A percentile compares a stretch with the other conserved stretches of the same genome.
phyloP scores from a whole-genome alignment of 495 filamentous ascomycete species.

The Friedmanniomyces simplex region DNA sequence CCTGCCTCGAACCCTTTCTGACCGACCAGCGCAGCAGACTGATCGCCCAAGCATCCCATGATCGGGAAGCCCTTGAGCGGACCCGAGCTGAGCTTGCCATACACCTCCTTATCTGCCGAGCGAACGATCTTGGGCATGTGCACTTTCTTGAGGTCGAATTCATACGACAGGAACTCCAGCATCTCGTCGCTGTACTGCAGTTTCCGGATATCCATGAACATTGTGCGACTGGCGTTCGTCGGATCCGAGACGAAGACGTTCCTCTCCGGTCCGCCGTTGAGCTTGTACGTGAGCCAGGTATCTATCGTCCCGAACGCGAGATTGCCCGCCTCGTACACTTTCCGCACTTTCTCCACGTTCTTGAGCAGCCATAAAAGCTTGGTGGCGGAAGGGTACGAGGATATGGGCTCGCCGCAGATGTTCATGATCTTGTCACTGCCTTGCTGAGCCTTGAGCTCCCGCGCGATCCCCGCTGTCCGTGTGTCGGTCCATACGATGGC shows the following conservation, averaged over 20 bases:
- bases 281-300: constrained; percentile 79
- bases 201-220: constrained; percentile 91
- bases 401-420: constrained; percentile 79
- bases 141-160: constrained; percentile 63
- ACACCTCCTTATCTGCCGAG: constrained; percentile 67
- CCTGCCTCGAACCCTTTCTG: constrained; percentile 84
- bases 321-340: constrained; percentile 69
- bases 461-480: constrained; percentile 65
- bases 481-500: constrained; percentile 95
- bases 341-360: constrained; percentile 58
- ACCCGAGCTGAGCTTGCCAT: constrained; percentile 57
- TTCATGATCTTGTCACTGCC: constrained; percentile 60
- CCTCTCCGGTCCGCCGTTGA: constrained; percentile 71
- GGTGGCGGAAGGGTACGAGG: constrained; percentile 86
- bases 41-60: constrained; percentile 81
- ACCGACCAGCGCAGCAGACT: constrained; percentile 84
- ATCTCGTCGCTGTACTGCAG: constrained; percentile 76
- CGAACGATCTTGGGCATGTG: constrained; percentile 76
- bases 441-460: constrained; percentile 59
- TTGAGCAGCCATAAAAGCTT: constrained; percentile 80
- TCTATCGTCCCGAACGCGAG: constrained; percentile 91
- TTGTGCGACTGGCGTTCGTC: constrained; percentile 87
- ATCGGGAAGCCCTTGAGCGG: constrained; percentile 67
- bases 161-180: constrained; percentile 61
- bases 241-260: constrained; percentile 74